These are phyloP conservation scores for Starmerella bombicola DNA, from an alignment of 805 yeast species.

Conservation along the genomic window DNA sequence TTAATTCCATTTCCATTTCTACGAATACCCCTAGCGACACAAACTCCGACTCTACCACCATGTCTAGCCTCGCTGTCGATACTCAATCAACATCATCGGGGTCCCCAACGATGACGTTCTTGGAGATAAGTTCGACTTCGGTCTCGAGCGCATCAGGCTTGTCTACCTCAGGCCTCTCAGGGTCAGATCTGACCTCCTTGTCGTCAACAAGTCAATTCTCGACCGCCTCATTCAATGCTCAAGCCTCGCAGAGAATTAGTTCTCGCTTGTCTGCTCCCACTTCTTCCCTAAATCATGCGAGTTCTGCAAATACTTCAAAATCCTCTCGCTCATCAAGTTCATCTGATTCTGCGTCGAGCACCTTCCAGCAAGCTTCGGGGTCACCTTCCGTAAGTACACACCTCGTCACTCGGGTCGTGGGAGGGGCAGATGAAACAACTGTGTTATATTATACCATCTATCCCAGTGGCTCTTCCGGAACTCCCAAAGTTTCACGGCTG, in stretches of 20 bases:
- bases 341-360: too few species aligned
- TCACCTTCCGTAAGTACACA: not conserved
- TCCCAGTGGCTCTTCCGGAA: constrained; percentile 1
- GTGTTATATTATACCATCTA: constrained; percentile 4
- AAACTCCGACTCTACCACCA: not conserved
- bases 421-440: constrained; percentile 11
- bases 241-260: too few species aligned
- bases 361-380: too few species aligned
- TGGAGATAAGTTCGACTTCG: not conserved
- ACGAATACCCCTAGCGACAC: not conserved
- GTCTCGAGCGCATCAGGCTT: not conserved
- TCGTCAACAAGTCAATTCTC: too few species aligned
- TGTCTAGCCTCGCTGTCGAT: not conserved
- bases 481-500: not conserved
- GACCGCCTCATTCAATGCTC: too few species aligned
- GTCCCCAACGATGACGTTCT: not conserved
- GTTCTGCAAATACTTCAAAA: too few species aligned
- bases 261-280: too few species aligned
- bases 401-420: constrained; percentile 1
- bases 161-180: not conserved
- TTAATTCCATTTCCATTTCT: not conserved
- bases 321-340: too few species aligned
- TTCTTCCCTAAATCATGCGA: too few species aligned
- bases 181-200: too few species aligned
- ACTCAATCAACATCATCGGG: not conserved